Base-by-base conservation (phyloP, 106 monocot species). In the Hemerocallis citrina region DNA sequence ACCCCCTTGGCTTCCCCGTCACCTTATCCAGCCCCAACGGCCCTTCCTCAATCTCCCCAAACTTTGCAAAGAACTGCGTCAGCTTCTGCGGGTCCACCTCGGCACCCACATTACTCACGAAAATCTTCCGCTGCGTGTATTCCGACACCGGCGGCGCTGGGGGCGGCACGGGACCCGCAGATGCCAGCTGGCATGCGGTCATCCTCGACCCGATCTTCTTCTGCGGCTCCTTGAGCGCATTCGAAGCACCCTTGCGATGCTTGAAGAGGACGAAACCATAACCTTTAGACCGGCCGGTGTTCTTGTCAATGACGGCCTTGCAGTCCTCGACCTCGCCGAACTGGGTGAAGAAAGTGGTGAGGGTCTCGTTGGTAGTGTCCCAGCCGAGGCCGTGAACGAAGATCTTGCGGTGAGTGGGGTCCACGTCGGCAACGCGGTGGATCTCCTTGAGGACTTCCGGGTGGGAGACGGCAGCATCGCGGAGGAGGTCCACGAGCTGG, bases 231-330 rank as follows among this genome's bases (percentile, higher is more conserved):
- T 65, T 55, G 12, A 94, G 70, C 1, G 89, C 89, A 6, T 64
- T 57, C 19, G 74, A 69, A 10, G 94, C 94, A 5, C 74, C 72
- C 11, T 28, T 29, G 2, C 89, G 63, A 38, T 61, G 66, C 68
- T 76, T 77, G 77, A 89, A 94, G n/a, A 89, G 72, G 48, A 94
- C 74, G 63, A 94, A 94, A 2, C 79, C 94, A n/a, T 94, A 94
- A 13, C 94, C 94, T 60, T 89, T 94, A 40, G 79, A 89, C 62
- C 72, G 82, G 14, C 94, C 94, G 11, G 89, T 75, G 64, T 28
- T 51, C 39, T 78, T 79, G 36, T 94, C 94, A 8, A 52, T 64
- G 39, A 94, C 82, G 32, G 81, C 85, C 11, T 83, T 85, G 58
- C 75, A 77, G 29, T 94, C 94, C 65, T 94, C 94, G 28, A 94